A percentile compares a stretch with the other conserved stretches of the same genome.
Evolutionary conservation across 1,284 basidiomycete species (phyloP).

Genomic region (Tetrapyrgos nigripes): DNA sequence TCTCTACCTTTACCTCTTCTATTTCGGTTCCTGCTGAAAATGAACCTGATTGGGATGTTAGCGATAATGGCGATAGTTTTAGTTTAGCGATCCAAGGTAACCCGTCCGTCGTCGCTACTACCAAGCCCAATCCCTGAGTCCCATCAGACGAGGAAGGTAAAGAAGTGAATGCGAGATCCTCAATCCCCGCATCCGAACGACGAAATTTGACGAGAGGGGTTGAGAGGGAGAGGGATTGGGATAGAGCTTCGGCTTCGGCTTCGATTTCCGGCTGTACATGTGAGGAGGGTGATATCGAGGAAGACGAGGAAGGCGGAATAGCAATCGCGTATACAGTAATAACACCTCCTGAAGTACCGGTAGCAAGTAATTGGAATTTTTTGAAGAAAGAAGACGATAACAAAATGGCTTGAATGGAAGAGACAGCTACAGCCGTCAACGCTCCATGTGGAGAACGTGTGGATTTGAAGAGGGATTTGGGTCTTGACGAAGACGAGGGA

Average conservation of each 20-base stretch:
- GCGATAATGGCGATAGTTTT: conserved; percentile 1
- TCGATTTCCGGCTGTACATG: conserved; percentile 29
- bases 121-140: conserved; percentile 44
- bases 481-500: conserved; percentile 37
- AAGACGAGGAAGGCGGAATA: neutral
- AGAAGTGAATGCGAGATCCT: conserved; percentile 53
- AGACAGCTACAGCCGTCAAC: conserved; percentile 54
- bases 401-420: too few relatives aligned
- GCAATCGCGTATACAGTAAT: conserved; percentile 61
- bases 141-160: too few relatives aligned
- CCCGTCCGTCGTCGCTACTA: conserved; percentile 61
- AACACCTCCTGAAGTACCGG: conserved; percentile 68
- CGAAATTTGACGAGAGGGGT: conserved; percentile 52
- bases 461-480: conserved; percentile 42
- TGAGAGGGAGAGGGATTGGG: neutral
- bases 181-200: conserved; percentile 62
- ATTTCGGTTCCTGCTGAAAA: too few relatives aligned
- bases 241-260: neutral
- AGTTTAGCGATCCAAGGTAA: conserved; percentile 56
- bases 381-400: conserved; percentile 36
- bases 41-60: conserved; percentile 58
- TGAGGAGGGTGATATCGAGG: neutral
- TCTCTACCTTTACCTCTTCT: too few relatives aligned
- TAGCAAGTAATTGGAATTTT: conserved; percentile 55
- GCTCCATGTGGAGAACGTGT: conserved; percentile 34